A percentile compares a stretch with the other conserved stretches of the same genome.
These are phyloP conservation scores for Penicillium pulvis DNA, from an alignment of 495 filamentous ascomycete species.

Conservation along the genomic window DNA sequence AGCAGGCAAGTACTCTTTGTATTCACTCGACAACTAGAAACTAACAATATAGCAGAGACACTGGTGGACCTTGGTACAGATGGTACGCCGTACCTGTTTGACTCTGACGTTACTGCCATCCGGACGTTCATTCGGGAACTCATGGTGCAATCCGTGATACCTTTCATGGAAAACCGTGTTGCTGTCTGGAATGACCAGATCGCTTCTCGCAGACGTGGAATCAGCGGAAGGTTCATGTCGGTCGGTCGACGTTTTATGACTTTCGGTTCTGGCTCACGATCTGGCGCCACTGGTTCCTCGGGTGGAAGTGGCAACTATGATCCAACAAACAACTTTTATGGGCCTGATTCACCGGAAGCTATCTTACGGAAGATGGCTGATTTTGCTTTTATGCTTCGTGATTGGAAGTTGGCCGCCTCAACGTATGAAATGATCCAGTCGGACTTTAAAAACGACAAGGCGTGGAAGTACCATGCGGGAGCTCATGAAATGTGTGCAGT, in stretches of 20 bases:
- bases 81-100: slow-evolving; percentile 74
- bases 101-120: slow-evolving; percentile 87
- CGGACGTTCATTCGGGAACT: slow-evolving; percentile 88
- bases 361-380: slow-evolving; percentile 92
- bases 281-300: slow-evolving; percentile 43
- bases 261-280: slow-evolving; percentile 65
- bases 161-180: slow-evolving; percentile 89
- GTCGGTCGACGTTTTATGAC: slow-evolving; percentile 81
- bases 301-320: slow-evolving; percentile 74
- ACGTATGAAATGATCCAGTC: slow-evolving; percentile 86
- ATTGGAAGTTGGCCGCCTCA: slow-evolving; percentile 88
- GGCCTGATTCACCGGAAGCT: slow-evolving; percentile 81
- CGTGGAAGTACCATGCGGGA: slow-evolving; percentile 92
- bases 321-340: slow-evolving; percentile 71
- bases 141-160: slow-evolving; percentile 87
- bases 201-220: slow-evolving; percentile 81
- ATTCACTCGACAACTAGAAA: neutral
- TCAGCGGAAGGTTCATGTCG: slow-evolving; percentile 89
- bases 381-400: slow-evolving; percentile 92
- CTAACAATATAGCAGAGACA: slow-evolving; percentile 37
- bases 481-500: slow-evolving; percentile 92
- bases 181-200: slow-evolving; percentile 97
- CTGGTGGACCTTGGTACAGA: slow-evolving; percentile 67
- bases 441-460: slow-evolving; percentile 93
- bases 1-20: slow-evolving; percentile 45